Evolutionary conservation across 768 basidiomycete species (phyloP), one percentile per base, ranked within the genome.

Genomic region (Boletellus ananiceps): DNA sequence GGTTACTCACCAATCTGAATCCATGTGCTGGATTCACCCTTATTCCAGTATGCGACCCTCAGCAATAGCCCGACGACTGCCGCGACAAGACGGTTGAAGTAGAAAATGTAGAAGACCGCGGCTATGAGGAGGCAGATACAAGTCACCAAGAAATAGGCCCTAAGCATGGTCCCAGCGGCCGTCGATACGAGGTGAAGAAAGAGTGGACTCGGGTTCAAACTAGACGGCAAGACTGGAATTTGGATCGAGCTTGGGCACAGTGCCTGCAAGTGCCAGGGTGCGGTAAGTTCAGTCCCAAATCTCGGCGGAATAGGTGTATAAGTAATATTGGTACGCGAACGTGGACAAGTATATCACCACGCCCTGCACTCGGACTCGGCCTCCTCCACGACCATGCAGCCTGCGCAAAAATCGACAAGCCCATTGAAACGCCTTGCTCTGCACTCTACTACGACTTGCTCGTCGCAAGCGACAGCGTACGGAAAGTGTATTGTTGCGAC

Each of bases 31-130:
- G 81, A 80, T 33, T 75, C 80, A 44, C 80, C 80, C 50, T 81
- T 76, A 54, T 84, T 84, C 94, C 95, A 96, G 52, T 83, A 82
- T 50, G 79, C 68, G 7, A 89, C 60, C 25, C 91, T 86, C 42
- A 95, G 69, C 12, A 79, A 57, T 46, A 82, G 73, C 13, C 83
- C 79, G 51, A 93, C 69, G 47, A 88, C 51, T 47, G 77, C 79
- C 0, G 83, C 92, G 50, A 95, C 66, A 44, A 95, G 71, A 35
- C 93, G 81, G 69, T 93, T 94, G 82, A 88, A 91, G 71, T 88
- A 96, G 77, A 96, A 94, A 55, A 90, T 77, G 69, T 90, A 89
- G 52, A 90, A 71, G 48, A 88, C 68, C 7, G 84, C 70, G 14
- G 75, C 76, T 32, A 79, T 42, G 54, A 75, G 66, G 23, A 77